Evolutionary conservation across 805 yeast species (phyloP), one percentile per base, ranked within the genome.

Genomic region (Wickerhamomyces sydowiorum): DNA sequence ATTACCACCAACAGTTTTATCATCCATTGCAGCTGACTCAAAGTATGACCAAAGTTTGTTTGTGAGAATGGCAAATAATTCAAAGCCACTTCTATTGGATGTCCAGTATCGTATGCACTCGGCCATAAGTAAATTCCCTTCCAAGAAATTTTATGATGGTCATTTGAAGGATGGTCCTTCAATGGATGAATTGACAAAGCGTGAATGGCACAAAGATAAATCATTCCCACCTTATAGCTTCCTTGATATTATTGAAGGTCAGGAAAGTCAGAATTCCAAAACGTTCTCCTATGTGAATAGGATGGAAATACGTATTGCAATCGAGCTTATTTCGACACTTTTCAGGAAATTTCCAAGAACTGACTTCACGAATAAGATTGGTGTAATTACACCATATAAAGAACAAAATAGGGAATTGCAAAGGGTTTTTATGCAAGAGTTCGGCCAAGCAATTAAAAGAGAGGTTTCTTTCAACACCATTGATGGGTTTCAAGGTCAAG

Each of bases 61-160:
- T 62, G 98, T 91, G 33, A 74, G 99, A 48, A 90, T 91, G 95
- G 95, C 86, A 52, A 76, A 76, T 46, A 62, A 80, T 51, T 56
- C 80, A 65, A 42, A 69, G 57, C 56, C 86, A 0, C 76, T 87
- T 50, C 64, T 91, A 50, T 73, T 93, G 53, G 82, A 91, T 63
- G 91, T 87, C 10, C 99, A 91, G 59, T 91, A 91, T 60, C 91
- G 99, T 67, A 91, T 93, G 99, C 96, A 95, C 62, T 97, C 99
- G 0, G 80, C 73, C 4, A 93, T 93, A 38, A 86, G 97, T 17
- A 60, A 50, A 36, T 95, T 93, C 60, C 99, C 99, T 1, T 85
- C 96, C 21, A 57, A 65, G 12, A 86, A 86, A 56, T 95, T 93
- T 58, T 93, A 93, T 57, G 58, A 77, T 8, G 82, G 86, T 1